These are phyloP conservation scores for Prillingera fragicola DNA, from an alignment of 1,284 basidiomycete species.

Conservation along the genomic window DNA sequence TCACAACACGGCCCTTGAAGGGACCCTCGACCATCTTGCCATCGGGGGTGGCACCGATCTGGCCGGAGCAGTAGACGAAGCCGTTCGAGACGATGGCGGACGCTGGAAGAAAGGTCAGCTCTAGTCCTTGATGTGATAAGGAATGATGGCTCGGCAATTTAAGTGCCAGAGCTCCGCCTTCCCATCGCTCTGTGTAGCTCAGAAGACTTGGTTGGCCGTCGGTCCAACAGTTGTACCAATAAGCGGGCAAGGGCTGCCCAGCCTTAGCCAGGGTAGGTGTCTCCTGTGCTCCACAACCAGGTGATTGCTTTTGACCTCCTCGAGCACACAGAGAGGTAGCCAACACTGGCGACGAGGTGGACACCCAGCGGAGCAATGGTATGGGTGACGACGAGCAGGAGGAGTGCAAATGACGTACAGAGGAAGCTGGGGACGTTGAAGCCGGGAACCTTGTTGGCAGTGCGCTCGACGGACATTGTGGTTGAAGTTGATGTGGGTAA, in stretches of 20 bases:
- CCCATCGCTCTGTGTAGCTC: not conserved
- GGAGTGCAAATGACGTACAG: conserved; percentile 32
- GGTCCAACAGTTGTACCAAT: not conserved
- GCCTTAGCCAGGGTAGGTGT: too few relatives aligned
- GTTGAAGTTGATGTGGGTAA: not conserved
- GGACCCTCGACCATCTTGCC: conserved; percentile 55
- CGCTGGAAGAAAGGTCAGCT: conserved; percentile 18
- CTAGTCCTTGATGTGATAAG: too few relatives aligned
- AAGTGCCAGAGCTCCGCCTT: not conserved
- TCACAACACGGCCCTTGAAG: conserved; percentile 55
- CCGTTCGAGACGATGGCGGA: conserved; percentile 49
- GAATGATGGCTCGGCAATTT: too few relatives aligned
- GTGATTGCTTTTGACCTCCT: too few relatives aligned
- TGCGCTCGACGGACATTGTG: conserved; percentile 17
- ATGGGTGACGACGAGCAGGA: not conserved
- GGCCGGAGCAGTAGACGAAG: conserved; percentile 59
- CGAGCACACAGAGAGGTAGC: conserved; percentile 47
- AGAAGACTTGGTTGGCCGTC: not conserved
- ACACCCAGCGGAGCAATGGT: not conserved
- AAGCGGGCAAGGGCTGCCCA: not conserved
- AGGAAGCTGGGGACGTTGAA: conserved; percentile 51
- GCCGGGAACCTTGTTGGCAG: conserved; percentile 21
- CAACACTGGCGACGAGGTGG: not conserved
- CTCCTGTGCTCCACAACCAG: too few relatives aligned
- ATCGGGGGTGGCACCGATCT: conserved; percentile 55